Evolutionary conservation across 495 filamentous ascomycete genomes (phyloP).

Genomic region (Tuber aestivum): DNA sequence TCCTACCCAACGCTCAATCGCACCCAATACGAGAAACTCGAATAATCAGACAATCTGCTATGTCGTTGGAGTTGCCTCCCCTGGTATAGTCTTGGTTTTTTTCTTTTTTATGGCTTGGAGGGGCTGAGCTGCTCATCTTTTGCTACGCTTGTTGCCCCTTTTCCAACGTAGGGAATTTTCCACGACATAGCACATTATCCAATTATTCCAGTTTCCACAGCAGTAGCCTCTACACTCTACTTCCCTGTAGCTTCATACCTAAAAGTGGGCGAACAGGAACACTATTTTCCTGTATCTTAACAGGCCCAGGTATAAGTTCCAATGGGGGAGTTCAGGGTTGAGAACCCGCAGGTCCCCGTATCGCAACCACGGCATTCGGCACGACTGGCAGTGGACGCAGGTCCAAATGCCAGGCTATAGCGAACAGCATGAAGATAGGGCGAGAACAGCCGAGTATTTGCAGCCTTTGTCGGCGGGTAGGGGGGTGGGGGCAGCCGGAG

Average conservation of each 20-base stretch:
- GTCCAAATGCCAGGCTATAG: constrained; percentile 43
- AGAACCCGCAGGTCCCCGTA: constrained; percentile 46
- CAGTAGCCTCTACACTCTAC: too few relatives aligned
- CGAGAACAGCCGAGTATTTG: constrained; percentile 46
- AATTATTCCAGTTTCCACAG: too few relatives aligned
- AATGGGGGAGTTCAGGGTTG: constrained; percentile 44
- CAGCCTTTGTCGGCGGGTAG: constrained; percentile 44
- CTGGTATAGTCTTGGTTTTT: too few relatives aligned
- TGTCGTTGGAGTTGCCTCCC: too few relatives aligned
- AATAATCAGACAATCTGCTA: too few relatives aligned
- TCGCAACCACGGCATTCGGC: constrained; percentile 43
- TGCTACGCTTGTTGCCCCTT: too few relatives aligned
- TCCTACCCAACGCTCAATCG: constrained; percentile 33
- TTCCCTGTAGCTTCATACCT: too few relatives aligned
- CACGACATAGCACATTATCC: too few relatives aligned
- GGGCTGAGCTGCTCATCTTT: too few relatives aligned
- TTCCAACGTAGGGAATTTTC: constrained; percentile 20
- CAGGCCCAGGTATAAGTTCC: constrained; percentile 41
- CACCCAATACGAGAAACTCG: too few relatives aligned
- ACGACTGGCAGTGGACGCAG: constrained; percentile 43
- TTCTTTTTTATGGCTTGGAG: too few relatives aligned
- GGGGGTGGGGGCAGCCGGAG: constrained; percentile 18
- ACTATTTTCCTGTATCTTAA: constrained; percentile 35
- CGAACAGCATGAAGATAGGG: constrained; percentile 45
- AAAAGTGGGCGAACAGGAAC: constrained; percentile 26